A percentile compares a stretch with the other conserved stretches of the same genome.
Conservation (phyloP, 2,329 filamentous ascomycete species). For the Penicillium rolfsii region DNA sequence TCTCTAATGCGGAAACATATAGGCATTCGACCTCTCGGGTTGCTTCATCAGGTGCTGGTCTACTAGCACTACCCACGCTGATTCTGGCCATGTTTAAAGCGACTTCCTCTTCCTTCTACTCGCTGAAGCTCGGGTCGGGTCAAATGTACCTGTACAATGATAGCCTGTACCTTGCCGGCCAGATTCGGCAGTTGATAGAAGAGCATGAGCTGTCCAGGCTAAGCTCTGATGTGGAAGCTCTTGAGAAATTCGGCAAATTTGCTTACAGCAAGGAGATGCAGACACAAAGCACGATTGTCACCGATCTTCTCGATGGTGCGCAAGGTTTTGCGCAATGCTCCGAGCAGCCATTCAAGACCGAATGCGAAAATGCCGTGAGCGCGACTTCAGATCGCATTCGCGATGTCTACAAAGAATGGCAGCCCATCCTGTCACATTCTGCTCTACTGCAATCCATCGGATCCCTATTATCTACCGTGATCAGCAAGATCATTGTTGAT, state of each 20-base stretch:
- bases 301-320: slow-evolving; percentile 64
- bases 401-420: slow-evolving; percentile 61
- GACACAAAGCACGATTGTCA: slow-evolving; percentile 63
- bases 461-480: slow-evolving; percentile 60
- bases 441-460: slow-evolving; percentile 65
- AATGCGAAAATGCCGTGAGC: slow-evolving; percentile 63
- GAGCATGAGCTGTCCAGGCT: slow-evolving; percentile 54
- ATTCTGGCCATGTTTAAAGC: slow-evolving; percentile 57
- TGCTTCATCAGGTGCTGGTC: slow-evolving; percentile 46
- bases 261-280: slow-evolving; percentile 69
- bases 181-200: slow-evolving; percentile 54
- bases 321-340: slow-evolving; percentile 65
- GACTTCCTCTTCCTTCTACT: slow-evolving; percentile 52
- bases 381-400: slow-evolving; percentile 62
- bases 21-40: slow-evolving; percentile 43
- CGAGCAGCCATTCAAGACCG: slow-evolving; percentile 59
- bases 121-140: slow-evolving; percentile 51
- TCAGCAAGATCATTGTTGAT: slow-evolving; percentile 63
- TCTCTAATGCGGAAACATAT: slow-evolving; percentile 27
- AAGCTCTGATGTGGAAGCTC: slow-evolving; percentile 57
- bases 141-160: slow-evolving; percentile 71
- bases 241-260: slow-evolving; percentile 63
- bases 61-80: slow-evolving; percentile 52
- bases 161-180: slow-evolving; percentile 60
- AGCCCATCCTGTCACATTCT: slow-evolving; percentile 60